Conservation (phyloP, 306 rosid species). For the Medicago arabica region DNA sequence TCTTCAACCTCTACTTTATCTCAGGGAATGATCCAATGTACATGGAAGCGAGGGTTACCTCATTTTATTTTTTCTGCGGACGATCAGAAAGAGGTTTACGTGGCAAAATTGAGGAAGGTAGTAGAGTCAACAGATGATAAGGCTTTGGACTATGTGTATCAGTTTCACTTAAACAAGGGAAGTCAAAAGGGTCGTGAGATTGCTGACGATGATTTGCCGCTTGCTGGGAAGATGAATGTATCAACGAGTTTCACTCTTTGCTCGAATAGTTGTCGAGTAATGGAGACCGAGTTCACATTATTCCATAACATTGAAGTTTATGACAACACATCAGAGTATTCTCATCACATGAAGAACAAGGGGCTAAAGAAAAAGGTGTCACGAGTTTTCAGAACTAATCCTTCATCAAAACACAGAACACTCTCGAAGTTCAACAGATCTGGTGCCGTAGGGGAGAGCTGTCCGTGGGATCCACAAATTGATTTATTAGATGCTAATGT, state of each 20-base stretch:
- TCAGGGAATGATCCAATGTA: conserved; percentile 95
- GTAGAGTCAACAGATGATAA: conserved; percentile 53
- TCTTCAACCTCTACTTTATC: conserved; percentile 50
- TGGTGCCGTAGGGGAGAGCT: conserved; percentile 46
- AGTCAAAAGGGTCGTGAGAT: conserved; percentile 55
- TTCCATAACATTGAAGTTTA: conserved; percentile 57
- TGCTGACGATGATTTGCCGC: conserved; percentile 49
- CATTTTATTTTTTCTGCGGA: conserved; percentile 80
- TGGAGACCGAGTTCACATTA: conserved; percentile 76
- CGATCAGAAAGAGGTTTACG: conserved; percentile 74
- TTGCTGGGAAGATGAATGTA: conserved; percentile 88
- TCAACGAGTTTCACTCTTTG: conserved; percentile 69
- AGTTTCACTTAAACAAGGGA: conserved; percentile 70
- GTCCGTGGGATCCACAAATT: conserved; percentile 56
- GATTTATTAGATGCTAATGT: conserved; percentile 50
- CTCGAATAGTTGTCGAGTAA: conserved; percentile 56
- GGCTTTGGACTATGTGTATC: conserved; percentile 64
- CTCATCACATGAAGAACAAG: conserved; percentile 63
- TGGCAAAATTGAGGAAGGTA: conserved; percentile 64
- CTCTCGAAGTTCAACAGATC: conserved; percentile 57
- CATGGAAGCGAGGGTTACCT: conserved; percentile 85
- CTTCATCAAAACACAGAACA: conserved; percentile 61
- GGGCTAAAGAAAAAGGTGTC: conserved; percentile 74
- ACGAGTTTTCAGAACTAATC: conserved; percentile 63
- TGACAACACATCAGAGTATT: conserved; percentile 52